A percentile compares a stretch with the other conserved stretches of the same genome.
These are phyloP conservation scores for Coemansia sp. DNA, from an alignment of 192 early-diverging fungal genomes.

Conservation along the genomic window DNA sequence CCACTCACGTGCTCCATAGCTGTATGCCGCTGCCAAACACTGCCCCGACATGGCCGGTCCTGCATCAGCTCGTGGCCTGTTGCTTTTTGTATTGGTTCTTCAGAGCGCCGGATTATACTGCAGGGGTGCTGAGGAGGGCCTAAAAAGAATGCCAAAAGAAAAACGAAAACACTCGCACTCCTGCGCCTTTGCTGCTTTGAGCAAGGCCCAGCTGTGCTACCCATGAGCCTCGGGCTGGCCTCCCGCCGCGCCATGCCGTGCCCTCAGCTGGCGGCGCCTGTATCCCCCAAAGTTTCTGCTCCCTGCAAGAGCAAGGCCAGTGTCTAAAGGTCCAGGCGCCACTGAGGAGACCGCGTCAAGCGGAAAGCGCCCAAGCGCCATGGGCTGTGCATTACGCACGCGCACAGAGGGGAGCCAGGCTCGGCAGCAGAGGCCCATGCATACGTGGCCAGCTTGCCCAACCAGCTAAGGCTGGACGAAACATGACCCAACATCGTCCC, in stretches of 20 bases:
- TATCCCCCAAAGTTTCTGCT: constrained; percentile 5
- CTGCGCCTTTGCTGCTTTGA: background rate
- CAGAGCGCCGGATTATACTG: background rate
- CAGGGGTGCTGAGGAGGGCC: background rate
- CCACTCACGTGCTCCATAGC: constrained; percentile 3
- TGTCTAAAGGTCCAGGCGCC: constrained; percentile 1
- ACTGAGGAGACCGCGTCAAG: constrained; percentile 5
- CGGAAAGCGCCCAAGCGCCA: background rate
- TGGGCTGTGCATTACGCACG: background rate
- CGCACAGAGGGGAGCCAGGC: background rate
- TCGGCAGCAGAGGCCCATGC: constrained; percentile 2
- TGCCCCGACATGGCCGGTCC: background rate
- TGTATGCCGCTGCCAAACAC: background rate
- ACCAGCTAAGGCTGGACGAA: background rate
- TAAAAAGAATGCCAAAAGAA: constrained; percentile 50
- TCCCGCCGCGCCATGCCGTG: constrained; percentile 1
- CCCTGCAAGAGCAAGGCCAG: constrained; percentile 4
- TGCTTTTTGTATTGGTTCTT: constrained; percentile 22
- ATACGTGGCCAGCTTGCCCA: background rate
- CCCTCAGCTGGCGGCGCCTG: constrained; percentile 2
- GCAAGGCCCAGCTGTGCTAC: background rate
- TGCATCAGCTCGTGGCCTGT: constrained; percentile 20
- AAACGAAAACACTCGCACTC: constrained; percentile 11
- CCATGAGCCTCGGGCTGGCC: background rate
- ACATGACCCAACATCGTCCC: background rate